A percentile compares a stretch with the other conserved stretches of the same genome.
Evolutionary conservation across 306 rosid species (phyloP).

Genomic region (Coriaria nepalensis): DNA sequence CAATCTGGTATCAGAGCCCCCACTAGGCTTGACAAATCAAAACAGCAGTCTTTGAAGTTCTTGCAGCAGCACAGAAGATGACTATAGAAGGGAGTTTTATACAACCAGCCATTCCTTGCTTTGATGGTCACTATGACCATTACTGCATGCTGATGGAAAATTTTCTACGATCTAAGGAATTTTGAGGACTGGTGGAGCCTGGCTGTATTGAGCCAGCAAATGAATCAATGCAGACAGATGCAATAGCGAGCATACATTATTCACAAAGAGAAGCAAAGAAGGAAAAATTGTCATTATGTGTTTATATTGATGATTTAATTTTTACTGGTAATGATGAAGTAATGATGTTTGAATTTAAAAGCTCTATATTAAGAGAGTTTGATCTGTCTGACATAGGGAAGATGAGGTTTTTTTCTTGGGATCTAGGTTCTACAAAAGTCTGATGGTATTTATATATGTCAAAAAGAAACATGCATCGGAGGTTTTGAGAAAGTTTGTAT

Average conservation of each 20-base stretch:
- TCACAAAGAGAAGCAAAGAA: constrained; percentile 4
- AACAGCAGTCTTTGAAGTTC: constrained; percentile 5
- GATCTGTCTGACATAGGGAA: constrained; percentile 4
- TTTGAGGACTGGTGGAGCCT: constrained; percentile 4
- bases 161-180: constrained; percentile 5
- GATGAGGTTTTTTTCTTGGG: constrained; percentile 4
- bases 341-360: constrained; percentile 6
- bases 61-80: constrained; percentile 5
- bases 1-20: constrained; percentile 1
- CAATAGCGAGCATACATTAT: constrained; percentile 3
- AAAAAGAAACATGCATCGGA: too few relatives aligned
- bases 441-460: too few relatives aligned
- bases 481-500: too few relatives aligned
- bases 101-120: constrained; percentile 8
- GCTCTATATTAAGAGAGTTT: constrained; percentile 2
- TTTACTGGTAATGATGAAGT: constrained; percentile 7
- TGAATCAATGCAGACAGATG: constrained; percentile 1
- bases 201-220: constrained; percentile 8
- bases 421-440: too few relatives aligned
- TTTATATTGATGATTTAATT: constrained; percentile 9
- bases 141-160: constrained; percentile 10
- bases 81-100: constrained; percentile 3
- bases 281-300: constrained; percentile 7
- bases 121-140: constrained; percentile 11
- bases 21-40: constrained; percentile 4